Evolutionary conservation across 148 eudicot species (phyloP).

Genomic region (Cornus kousa): DNA sequence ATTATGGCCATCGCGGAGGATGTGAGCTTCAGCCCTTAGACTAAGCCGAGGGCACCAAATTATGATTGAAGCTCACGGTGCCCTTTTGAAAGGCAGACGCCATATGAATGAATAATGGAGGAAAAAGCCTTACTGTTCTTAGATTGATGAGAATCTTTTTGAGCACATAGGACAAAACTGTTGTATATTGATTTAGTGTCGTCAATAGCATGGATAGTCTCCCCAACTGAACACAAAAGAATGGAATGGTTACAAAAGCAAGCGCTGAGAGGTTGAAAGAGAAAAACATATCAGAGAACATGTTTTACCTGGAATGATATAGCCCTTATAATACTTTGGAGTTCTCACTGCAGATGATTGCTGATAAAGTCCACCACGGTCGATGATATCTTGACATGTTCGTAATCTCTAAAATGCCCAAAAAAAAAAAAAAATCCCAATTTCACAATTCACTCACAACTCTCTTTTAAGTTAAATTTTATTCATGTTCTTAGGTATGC

Average conservation of each 20-base stretch:
- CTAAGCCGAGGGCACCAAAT: no score
- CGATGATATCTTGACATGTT: conserved; percentile 18
- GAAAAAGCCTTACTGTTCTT: conserved; percentile 4
- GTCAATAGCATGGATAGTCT: background rate
- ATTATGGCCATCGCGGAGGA: no score
- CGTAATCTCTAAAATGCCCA: conserved; percentile 24
- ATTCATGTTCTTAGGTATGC: background rate
- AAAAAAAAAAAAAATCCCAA: background rate
- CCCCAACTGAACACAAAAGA: conserved; percentile 9
- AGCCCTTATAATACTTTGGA: conserved; percentile 37
- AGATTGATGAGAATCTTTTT: background rate
- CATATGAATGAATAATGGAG: background rate
- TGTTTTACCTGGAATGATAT: conserved; percentile 34
- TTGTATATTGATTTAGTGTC: background rate
- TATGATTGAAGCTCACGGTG: no score
- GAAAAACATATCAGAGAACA: background rate
- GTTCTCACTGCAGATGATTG: conserved; percentile 28
- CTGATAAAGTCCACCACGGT: conserved; percentile 21
- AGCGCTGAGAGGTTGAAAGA: background rate
- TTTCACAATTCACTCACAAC: background rate
- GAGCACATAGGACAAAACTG: background rate
- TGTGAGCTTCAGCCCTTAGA: no score
- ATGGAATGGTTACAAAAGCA: background rate
- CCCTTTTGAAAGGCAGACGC: no score
- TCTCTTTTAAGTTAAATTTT: background rate